phyloP scores from a whole-genome alignment of 805 yeast genomes.

The Kuraishia capsulata region DNA sequence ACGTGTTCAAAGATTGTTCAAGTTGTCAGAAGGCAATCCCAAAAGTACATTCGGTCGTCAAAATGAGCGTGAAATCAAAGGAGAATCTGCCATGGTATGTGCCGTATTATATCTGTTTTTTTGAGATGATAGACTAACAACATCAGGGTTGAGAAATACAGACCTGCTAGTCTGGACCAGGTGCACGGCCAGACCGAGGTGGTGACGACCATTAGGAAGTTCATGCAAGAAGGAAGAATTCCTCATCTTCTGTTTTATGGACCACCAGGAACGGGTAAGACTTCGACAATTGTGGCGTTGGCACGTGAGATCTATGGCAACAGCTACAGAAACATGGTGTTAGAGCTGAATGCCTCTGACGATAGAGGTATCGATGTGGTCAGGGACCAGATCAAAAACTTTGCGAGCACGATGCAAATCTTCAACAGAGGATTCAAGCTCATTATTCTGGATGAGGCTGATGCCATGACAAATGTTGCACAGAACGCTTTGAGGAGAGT shows the following conservation, averaged over 20 bases:
- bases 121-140: not conserved
- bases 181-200: conserved; percentile 89
- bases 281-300: conserved; percentile 79
- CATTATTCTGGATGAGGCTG: conserved; percentile 93
- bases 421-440: conserved; percentile 80
- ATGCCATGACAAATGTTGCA: conserved; percentile 85
- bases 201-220: conserved; percentile 75
- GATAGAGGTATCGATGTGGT: conserved; percentile 98
- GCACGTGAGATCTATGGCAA: conserved; percentile 83
- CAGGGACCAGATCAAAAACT: conserved; percentile 93
- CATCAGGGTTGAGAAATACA: conserved; percentile 86
- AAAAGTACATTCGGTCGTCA: too few relatives aligned
- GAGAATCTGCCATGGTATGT: conserved; percentile 1
- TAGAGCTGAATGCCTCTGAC: conserved; percentile 93
- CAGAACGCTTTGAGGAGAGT: conserved; percentile 76
- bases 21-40: too few relatives aligned
- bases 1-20: too few relatives aligned
- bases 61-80: not conserved
- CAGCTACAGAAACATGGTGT: conserved; percentile 76
- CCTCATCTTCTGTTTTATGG: conserved; percentile 95
- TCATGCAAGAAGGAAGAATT: conserved; percentile 71
- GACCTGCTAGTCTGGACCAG: conserved; percentile 78
- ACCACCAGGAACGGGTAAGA: conserved; percentile 92
- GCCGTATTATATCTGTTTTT: not conserved
- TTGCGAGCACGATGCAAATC: conserved; percentile 93